Percentiles rank a stretch among this genome's conserved stretches.
Evolutionary conservation across 2,329 filamentous ascomycete genomes (phyloP).

Genomic region (Furcasterigmium sp.): DNA sequence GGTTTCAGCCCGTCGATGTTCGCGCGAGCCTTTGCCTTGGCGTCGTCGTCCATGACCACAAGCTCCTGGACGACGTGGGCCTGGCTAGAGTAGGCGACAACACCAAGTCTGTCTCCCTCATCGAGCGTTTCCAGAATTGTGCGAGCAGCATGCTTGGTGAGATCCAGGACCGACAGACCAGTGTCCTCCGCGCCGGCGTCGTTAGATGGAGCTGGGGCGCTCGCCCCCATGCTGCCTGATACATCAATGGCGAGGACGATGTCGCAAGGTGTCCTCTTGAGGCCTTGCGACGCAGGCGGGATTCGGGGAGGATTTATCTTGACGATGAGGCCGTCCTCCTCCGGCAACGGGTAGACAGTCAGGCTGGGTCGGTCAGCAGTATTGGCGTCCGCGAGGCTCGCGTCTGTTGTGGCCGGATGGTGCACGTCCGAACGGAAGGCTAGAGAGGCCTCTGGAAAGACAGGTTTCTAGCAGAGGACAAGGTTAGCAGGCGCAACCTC

Average conservation of each 20-base stretch:
- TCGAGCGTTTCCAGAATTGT: constrained; percentile 54
- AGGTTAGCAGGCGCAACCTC: no score
- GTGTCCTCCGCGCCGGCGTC: constrained; percentile 35
- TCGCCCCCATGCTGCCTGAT: constrained; percentile 48
- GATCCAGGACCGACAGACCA: constrained; percentile 50
- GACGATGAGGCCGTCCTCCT: constrained; percentile 35
- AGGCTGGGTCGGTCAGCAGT: constrained; percentile 8
- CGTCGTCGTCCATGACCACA: constrained; percentile 36
- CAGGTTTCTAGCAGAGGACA: no score
- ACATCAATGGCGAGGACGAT: constrained; percentile 59
- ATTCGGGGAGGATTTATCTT: constrained; percentile 25
- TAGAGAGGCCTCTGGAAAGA: no score
- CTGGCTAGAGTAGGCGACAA: constrained; percentile 46
- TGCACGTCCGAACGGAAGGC: no score
- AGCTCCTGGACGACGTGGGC: constrained; percentile 40
- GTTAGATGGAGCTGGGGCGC: constrained; percentile 38
- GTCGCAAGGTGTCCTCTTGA: constrained; percentile 46
- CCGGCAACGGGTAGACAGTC: constrained; percentile 31
- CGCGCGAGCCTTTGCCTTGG: constrained; percentile 35
- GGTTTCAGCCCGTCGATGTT: constrained; percentile 37
- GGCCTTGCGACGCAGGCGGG: constrained; percentile 31
- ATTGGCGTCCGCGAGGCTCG: background rate
- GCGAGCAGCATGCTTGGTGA: constrained; percentile 54
- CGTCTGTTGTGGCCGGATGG: background rate
- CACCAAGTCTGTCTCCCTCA: constrained; percentile 48